Conservation (phyloP, 805 yeast genomes). For the Saccharomyces mikatae region DNA sequence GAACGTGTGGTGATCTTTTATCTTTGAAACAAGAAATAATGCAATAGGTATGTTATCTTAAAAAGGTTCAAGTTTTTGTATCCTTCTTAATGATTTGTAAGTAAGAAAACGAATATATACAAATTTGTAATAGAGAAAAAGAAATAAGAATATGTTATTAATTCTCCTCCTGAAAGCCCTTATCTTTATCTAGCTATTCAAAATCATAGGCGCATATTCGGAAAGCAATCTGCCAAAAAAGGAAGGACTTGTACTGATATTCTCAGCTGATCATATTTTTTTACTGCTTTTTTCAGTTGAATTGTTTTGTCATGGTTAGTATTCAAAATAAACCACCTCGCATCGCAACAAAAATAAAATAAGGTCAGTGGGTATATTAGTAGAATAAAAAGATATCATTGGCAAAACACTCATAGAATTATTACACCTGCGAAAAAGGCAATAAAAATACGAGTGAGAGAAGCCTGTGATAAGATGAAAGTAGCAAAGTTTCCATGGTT, state of each 20-base stretch:
- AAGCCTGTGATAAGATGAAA: slow-evolving; percentile 39
- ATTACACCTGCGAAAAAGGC: background rate
- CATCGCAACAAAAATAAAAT: background rate
- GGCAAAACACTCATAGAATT: background rate
- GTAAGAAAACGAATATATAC: background rate
- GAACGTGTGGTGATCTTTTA: slow-evolving; percentile 16
- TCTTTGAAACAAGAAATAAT: background rate
- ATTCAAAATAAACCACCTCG: background rate
- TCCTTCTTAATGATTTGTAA: background rate
- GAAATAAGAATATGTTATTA: background rate
- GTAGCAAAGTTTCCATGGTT: slow-evolving; percentile 68
- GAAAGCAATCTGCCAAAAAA: background rate
- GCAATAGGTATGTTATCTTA: background rate
- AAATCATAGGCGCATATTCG: background rate
- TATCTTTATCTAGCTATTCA: background rate
- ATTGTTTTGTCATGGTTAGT: background rate
- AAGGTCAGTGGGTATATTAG: background rate
- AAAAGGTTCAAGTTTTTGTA: background rate
- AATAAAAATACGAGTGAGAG: background rate
- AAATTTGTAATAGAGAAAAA: background rate
- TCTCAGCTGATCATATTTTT: background rate
- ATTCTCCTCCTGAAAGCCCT: background rate
- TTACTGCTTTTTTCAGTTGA: background rate
- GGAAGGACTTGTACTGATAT: background rate
- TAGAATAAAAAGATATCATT: background rate